Base-by-base conservation (phyloP, 768 basidiomycete genomes). In the Brasilioporus rufonigricans region DNA sequence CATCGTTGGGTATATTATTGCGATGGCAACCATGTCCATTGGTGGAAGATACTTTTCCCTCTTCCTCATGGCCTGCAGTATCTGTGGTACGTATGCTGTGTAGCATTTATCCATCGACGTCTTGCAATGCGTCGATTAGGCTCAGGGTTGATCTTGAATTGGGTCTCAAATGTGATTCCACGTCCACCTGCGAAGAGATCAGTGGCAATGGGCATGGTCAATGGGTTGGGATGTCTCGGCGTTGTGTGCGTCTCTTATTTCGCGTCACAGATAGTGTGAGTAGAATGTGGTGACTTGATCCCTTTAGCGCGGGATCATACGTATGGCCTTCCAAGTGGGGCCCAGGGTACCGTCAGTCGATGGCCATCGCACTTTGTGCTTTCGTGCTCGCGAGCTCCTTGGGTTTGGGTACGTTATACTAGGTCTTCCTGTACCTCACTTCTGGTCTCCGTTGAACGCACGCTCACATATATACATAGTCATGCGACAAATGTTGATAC, bases 51-150 rank as follows among this genome's bases (percentile, higher is more conserved):
- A 87, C 57, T 71, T 86, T 23, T 75, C 82, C 1, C 71, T 86
- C 65, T 86, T 85, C 67, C 70, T 87, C n/a, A 84, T 87, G 83
- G 78, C 84, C 0, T 63, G 68, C 48, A 81, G 82, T 21, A 80
- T 78, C 60, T 68, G 68, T 16, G 77, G 78, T 73, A 29, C 29
- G 70, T 58, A 19, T 8, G 5, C n/a, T n/a, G 27, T 8, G 4
- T 13, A 9, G 24, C 12, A 40, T 13, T 14, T 11, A 3, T 21
- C 14, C 11, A 26, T 38, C 23, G 4, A 48, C 21, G 16, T 6
- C 29, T 19, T 33, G n/a, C 48, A 46, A 4, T 29, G 1, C 38
- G 29, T 26, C 47, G n/a, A n/a, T n/a, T n/a, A 76, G 79, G 79
- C 5, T 76, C 72, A 41, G 72, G 76, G 2, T 59, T 79, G 7